Evolutionary conservation across 2,329 filamentous ascomycete genomes (phyloP).

Genomic region (Cladosporium halotolerans): DNA sequence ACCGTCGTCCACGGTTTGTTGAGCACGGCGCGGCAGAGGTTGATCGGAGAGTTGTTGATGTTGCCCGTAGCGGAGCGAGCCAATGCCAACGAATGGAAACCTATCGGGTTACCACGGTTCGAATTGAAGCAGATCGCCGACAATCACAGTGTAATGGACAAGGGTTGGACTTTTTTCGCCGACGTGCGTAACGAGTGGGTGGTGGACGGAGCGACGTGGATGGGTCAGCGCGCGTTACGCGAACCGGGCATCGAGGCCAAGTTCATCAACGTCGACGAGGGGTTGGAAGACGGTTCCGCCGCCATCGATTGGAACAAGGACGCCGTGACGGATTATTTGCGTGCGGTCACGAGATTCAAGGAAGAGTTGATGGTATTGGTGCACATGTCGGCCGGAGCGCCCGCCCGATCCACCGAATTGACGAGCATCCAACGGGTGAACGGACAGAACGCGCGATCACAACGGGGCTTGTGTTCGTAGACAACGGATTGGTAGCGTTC

Average conservation of each 20-base stretch:
- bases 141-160: not conserved
- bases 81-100: not conserved
- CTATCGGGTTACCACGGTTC: not conserved
- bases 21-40: not conserved
- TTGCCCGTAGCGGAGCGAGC: not conserved
- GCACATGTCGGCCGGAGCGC: constrained; percentile 19
- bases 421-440: constrained; percentile 21
- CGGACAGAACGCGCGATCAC: constrained; percentile 7
- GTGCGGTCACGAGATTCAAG: constrained; percentile 10
- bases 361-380: constrained; percentile 21
- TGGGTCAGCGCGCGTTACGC: not conserved
- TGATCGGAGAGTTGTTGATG: not conserved
- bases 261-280: not conserved
- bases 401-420: constrained; percentile 17
- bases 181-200: constrained; percentile 6
- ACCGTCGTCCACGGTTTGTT: not conserved
- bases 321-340: constrained; percentile 15
- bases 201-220: constrained; percentile 11
- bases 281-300: too few relatives aligned
- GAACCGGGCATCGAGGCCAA: too few relatives aligned
- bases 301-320: not conserved
- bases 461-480: constrained; percentile 20
- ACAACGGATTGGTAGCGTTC: constrained; percentile 21
- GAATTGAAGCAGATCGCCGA: not conserved
- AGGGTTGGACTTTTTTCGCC: constrained; percentile 14